Conservation (phyloP, 352 stramenopile genomes). For the Thraustotheca clavata region DNA sequence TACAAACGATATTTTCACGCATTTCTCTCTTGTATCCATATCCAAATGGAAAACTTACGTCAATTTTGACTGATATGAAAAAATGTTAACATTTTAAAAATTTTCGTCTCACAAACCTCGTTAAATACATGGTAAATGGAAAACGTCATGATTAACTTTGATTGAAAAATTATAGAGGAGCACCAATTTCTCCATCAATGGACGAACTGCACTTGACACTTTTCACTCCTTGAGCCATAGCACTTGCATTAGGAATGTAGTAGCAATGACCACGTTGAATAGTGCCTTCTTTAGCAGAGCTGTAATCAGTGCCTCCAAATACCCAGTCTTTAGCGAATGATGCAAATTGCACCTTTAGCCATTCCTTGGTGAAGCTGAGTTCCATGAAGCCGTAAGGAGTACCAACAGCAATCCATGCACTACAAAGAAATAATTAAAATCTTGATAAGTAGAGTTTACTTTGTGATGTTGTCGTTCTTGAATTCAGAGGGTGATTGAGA, state of each 20-base stretch:
- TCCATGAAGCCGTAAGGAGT: conserved; percentile 21
- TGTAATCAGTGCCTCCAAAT: conserved; percentile 12
- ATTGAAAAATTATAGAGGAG: conserved; percentile 13
- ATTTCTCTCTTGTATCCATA: no score
- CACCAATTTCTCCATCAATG: conserved; percentile 1
- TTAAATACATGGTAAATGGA: no score
- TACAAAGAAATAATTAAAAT: conserved; percentile 7
- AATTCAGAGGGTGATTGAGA: conserved; percentile 28
- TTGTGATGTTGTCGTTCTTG: conserved; percentile 33
- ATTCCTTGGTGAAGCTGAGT: conserved; percentile 19
- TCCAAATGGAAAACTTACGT: no score
- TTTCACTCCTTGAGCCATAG: background rate
- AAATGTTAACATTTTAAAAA: no score
- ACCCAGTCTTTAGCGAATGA: conserved; percentile 11
- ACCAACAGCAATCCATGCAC: conserved; percentile 15
- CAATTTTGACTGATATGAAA: no score
- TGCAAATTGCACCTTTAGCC: conserved; percentile 20
- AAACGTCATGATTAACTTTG: no score
- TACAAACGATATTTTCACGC: no score
- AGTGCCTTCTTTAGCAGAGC: background rate
- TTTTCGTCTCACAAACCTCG: no score
- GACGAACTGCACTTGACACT: conserved; percentile 15
- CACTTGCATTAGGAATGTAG: background rate
- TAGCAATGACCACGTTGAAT: conserved; percentile 12
- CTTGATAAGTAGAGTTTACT: background rate